Evolutionary conservation across 192 early-diverging fungal species (phyloP), one percentile per base, ranked within the genome.

Genomic region (Geranomyces variabilis): DNA sequence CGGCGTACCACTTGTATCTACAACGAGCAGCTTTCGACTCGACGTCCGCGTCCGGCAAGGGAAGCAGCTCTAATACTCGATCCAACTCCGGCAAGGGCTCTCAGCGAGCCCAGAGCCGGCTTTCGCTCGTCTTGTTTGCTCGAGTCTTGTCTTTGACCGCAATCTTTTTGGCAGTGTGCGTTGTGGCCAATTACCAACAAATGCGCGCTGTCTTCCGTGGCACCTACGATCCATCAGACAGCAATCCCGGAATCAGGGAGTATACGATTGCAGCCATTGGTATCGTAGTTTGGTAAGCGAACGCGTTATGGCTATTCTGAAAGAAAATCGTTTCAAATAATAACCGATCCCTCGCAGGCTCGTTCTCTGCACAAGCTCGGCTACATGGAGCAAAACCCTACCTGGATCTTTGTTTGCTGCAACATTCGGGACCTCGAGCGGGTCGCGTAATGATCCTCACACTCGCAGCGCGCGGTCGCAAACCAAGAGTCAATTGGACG

Each of bases 121-220:
- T 70, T 12, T 61, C 69, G 19, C 29, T 56, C 21, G 36, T 61
- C 30, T 26, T 70, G 17, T 70, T 57, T 45, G 31, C 34, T 21
- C 69, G 69, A 19, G 45, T 70, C 21, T 36, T 70, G 21, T 21
- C 21, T 12, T n/a, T 70, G 21, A 62, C 69, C 19, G 30, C 43
- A 19, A 15, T 62, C 19, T 70, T 43, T 26, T 17, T 70, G 17
- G 5, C 44, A 14, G 24, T 61, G 24, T 8, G 57, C 17, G 28
- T 62, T 31, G 69, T 45, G 19, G 31, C 59, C 21, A 70, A 70
- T 57, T 70, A 70, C 61, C 69, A 70, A 29, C 69, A 70, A 34
- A 33, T 70, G 22, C 33, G 44, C 21, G 69, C 69, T 14, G 43
- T 47, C 29, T 4, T 61, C n/a, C 17, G 28, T 7, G 59, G 47